Conservation (phyloP, 139 green algal species). For the Closterium sp. region DNA sequence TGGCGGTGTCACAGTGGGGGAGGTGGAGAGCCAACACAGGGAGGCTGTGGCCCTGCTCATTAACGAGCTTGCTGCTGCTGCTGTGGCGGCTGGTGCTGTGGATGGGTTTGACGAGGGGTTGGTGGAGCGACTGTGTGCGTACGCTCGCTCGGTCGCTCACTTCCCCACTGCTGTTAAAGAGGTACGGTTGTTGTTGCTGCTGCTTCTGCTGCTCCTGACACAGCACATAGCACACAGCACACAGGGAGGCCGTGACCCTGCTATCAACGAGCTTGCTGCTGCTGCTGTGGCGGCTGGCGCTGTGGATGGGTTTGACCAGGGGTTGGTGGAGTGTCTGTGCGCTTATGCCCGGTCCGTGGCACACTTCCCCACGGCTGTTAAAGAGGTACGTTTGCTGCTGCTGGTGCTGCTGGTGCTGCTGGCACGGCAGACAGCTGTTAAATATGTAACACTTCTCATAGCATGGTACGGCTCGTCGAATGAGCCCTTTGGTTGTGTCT, state of each 20-base stretch:
- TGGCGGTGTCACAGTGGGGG: constrained; percentile 74
- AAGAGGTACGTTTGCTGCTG: constrained; percentile 69
- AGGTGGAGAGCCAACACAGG: constrained; percentile 77
- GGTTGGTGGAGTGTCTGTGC: constrained; percentile 72
- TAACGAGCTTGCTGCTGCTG: constrained; percentile 75
- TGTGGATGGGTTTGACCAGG: constrained; percentile 61
- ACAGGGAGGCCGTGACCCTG: constrained; percentile 56
- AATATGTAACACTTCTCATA: too few species aligned
- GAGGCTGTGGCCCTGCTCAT: constrained; percentile 23
- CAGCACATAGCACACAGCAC: constrained; percentile 79
- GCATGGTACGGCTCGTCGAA: too few species aligned
- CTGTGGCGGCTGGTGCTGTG: constrained; percentile 66
- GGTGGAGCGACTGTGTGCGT: constrained; percentile 80
- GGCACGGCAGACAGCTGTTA: constrained; percentile 74
- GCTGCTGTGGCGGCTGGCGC: constrained; percentile 67
- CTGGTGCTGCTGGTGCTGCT: neutral
- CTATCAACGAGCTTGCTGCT: constrained; percentile 83
- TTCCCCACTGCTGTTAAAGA: constrained; percentile 98
- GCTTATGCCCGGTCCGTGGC: constrained; percentile 87
- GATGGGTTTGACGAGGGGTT: constrained; percentile 60
- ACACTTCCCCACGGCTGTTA: constrained; percentile 95
- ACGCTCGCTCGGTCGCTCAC: constrained; percentile 85
- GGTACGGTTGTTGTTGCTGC: constrained; percentile 36
- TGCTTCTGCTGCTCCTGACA: constrained; percentile 45
- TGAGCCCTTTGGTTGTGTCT: too few species aligned